These are phyloP conservation scores for Rutstroemia sp. DNA, from an alignment of 2,329 filamentous ascomycete species.

Conservation along the genomic window DNA sequence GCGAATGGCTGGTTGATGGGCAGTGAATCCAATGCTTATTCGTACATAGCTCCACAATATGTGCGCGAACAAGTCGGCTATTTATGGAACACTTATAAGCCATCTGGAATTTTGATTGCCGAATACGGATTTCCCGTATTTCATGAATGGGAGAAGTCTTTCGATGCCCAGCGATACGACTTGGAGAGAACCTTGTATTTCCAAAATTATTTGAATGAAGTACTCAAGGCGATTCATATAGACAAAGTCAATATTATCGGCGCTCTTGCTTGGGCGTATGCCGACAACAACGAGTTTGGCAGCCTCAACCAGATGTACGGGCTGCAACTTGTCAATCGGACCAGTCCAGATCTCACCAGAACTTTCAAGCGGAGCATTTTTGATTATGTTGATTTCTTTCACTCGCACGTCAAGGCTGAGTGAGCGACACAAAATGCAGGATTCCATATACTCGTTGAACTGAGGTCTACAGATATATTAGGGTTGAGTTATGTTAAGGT, in stretches of 20 bases:
- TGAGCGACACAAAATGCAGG: too few relatives aligned
- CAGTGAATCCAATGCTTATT: not conserved
- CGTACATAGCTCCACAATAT: not conserved
- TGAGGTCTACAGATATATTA: too few relatives aligned
- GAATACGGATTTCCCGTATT: not conserved
- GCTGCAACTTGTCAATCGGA: too few relatives aligned
- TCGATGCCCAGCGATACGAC: slow-evolving; percentile 20
- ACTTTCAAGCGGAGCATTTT: too few relatives aligned
- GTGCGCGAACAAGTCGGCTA: not conserved
- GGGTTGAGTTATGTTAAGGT: too few relatives aligned
- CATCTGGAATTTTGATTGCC: not conserved
- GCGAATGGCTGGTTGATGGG: not conserved
- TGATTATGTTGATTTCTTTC: too few relatives aligned
- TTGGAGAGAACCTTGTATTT: slow-evolving; percentile 40
- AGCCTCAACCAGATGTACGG: too few relatives aligned
- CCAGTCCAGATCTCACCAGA: too few relatives aligned
- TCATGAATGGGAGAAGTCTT: not conserved
- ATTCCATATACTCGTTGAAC: too few relatives aligned
- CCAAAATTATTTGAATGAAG: slow-evolving; percentile 44
- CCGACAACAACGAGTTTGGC: too few relatives aligned
- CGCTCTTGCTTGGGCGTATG: slow-evolving; percentile 41
- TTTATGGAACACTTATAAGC: not conserved
- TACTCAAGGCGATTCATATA: slow-evolving; percentile 45
- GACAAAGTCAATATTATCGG: slow-evolving; percentile 48
- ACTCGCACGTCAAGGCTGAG: too few relatives aligned